phyloP scores from a whole-genome alignment of 2,329 filamentous ascomycete species.

The Paecilomyces niveus region DNA sequence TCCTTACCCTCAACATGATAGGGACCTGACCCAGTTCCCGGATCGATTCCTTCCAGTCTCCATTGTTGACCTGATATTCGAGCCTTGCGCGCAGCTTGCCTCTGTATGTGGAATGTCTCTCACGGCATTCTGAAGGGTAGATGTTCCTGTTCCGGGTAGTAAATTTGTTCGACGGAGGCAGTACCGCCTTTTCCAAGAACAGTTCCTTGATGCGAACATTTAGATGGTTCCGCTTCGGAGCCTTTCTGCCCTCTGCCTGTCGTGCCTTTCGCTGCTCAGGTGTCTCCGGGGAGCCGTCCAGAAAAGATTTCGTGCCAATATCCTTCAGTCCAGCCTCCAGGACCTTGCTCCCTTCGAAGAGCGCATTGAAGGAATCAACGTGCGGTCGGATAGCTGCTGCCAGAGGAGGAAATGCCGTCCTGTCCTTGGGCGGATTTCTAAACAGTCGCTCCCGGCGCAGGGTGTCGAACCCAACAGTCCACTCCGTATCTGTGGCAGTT shows the following conservation, averaged over 20 bases:
- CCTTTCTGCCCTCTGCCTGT: conserved; percentile 48
- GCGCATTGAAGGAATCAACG: conserved; percentile 88
- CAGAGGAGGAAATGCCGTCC: conserved; percentile 78
- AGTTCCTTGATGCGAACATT: conserved; percentile 73
- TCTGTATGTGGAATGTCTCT: conserved; percentile 85
- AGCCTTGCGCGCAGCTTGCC: conserved; percentile 77
- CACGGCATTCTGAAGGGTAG: conserved; percentile 85
- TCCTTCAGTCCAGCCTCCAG: conserved; percentile 73
- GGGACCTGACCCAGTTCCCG: conserved; percentile 84
- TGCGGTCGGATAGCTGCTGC: conserved; percentile 84
- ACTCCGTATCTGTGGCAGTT: conserved; percentile 58
- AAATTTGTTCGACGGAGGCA: conserved; percentile 78
- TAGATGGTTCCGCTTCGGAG: conserved; percentile 62
- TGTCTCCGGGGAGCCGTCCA: conserved; percentile 63
- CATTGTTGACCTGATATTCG: conserved; percentile 81
- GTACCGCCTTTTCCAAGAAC: conserved; percentile 70
- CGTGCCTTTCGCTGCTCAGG: conserved; percentile 29
- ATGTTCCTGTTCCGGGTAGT: conserved; percentile 74
- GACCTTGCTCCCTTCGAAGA: conserved; percentile 68
- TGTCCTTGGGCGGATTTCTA: conserved; percentile 77
- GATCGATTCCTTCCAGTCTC: conserved; percentile 72
- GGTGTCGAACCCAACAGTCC: conserved; percentile 82
- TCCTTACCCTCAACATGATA: conserved; percentile 75
- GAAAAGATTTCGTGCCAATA: conserved; percentile 80
- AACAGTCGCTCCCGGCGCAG: conserved; percentile 83